These are phyloP conservation scores for Balamuthia mandrillaris DNA, from an alignment of 208 protist genomes.

Conservation along the genomic window DNA sequence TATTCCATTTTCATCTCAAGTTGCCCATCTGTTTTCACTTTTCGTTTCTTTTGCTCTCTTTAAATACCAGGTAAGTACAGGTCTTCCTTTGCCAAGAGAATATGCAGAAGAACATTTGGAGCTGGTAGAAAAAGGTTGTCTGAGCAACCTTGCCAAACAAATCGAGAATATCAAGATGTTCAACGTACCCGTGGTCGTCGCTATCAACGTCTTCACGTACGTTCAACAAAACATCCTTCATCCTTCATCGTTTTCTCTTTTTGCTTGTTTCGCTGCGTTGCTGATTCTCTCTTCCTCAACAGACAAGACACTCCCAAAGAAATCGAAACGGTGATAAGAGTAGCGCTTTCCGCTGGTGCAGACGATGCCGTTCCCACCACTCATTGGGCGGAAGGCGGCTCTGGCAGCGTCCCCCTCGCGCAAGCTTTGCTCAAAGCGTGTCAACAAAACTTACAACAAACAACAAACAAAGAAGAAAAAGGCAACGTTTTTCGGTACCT, in stretches of 20 bases:
- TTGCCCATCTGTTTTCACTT: no score
- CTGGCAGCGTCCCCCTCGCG: constrained; percentile 78
- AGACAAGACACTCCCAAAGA: constrained; percentile 84
- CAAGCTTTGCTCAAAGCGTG: constrained; percentile 80
- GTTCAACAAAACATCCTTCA: no score
- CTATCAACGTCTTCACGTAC: constrained; percentile 92
- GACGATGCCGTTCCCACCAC: constrained; percentile 82
- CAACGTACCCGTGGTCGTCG: constrained; percentile 91
- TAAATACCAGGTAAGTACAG: constrained; percentile 54
- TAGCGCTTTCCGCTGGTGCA: constrained; percentile 82
- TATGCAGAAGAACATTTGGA: constrained; percentile 80
- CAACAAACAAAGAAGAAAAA: no score
- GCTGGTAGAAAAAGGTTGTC: constrained; percentile 77
- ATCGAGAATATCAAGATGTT: constrained; percentile 90
- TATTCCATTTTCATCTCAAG: no score
- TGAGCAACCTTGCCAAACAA: constrained; percentile 88
- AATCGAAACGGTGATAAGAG: constrained; percentile 76
- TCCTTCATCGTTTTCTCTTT: no score
- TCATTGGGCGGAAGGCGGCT: constrained; percentile 85
- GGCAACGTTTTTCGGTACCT: constrained; percentile 87
- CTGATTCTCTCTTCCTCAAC: no score
- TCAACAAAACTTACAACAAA: constrained; percentile 57
- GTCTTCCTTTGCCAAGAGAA: constrained; percentile 71
- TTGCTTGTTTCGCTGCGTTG: no score
- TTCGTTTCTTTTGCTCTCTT: no score